Percentiles rank a stretch among this genome's conserved stretches.
Conservation (phyloP, 169 alveolate species). For the Cryptosporidium parvum region DNA sequence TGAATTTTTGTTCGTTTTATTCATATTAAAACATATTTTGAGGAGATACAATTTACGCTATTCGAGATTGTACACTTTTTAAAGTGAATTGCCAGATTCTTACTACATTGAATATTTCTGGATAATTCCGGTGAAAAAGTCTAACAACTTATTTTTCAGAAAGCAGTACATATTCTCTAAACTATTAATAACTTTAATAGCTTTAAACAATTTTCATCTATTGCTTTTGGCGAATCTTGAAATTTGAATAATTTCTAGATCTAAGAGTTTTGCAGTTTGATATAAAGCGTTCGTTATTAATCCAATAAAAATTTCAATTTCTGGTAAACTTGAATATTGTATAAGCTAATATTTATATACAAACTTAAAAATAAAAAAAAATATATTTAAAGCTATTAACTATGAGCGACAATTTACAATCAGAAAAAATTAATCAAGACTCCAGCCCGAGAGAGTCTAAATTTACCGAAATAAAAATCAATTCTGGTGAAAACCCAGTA, state of each 20-base stretch:
- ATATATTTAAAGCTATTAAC: neutral
- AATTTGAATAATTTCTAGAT: constrained; percentile 1
- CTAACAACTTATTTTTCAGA: neutral
- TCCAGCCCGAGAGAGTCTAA: constrained; percentile 25
- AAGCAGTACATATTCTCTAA: neutral
- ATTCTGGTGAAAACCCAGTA: constrained; percentile 44
- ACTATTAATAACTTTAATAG: neutral
- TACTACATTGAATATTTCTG: neutral
- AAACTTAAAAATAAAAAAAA: constrained; percentile 19
- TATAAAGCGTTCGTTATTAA: neutral
- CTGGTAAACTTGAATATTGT: neutral
- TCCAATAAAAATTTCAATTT: neutral
- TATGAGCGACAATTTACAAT: constrained; percentile 28
- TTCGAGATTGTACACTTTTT: neutral
- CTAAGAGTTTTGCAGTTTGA: neutral
- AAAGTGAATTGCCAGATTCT: neutral
- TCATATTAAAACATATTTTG: neutral
- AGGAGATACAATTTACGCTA: neutral
- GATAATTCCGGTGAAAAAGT: neutral
- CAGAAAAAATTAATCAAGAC: constrained; percentile 29
- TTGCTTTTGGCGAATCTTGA: neutral
- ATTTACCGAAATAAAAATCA: constrained; percentile 46
- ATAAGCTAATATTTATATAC: neutral
- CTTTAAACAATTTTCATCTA: neutral
- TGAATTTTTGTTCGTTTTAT: neutral